A percentile compares a stretch with the other conserved stretches of the same genome.
phyloP scores from a whole-genome alignment of 2,329 filamentous ascomycete genomes.

The Daldinia eschscholtzii region DNA sequence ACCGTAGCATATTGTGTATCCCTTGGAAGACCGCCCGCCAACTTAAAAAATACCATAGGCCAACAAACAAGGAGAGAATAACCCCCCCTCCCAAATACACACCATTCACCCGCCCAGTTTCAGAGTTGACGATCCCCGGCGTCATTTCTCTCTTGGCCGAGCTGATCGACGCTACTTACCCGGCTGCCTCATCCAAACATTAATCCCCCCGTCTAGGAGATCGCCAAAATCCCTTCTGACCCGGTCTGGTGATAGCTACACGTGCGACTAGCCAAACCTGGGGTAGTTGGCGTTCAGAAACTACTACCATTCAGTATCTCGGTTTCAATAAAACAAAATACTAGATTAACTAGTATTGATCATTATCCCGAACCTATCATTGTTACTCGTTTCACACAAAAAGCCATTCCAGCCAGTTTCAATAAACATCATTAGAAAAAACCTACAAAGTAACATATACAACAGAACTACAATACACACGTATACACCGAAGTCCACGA shows the following conservation, averaged over 20 bases:
- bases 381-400: no score
- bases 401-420: background rate
- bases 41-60: background rate
- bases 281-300: conserved; percentile 23
- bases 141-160: conserved; percentile 30
- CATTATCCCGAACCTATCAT: no score
- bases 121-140: conserved; percentile 37
- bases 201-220: conserved; percentile 5
- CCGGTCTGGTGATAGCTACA: conserved; percentile 13
- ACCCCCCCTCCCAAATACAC: background rate
- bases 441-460: conserved; percentile 9
- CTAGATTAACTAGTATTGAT: background rate
- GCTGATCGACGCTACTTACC: conserved; percentile 22
- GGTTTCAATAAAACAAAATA: conserved; percentile 13
- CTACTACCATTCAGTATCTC: conserved; percentile 19
- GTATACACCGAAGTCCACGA: conserved; percentile 23
- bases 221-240: conserved; percentile 21
- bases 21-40: background rate
- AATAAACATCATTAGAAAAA: conserved; percentile 4
- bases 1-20: background rate
- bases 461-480: conserved; percentile 26
- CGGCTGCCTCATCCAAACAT: conserved; percentile 4
- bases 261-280: conserved; percentile 22
- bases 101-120: conserved; percentile 36
- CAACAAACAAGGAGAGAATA: background rate